A percentile compares a stretch with the other conserved stretches of the same genome.
Conservation (phyloP, 345 rosid species). For the Laguncularia racemosa region DNA sequence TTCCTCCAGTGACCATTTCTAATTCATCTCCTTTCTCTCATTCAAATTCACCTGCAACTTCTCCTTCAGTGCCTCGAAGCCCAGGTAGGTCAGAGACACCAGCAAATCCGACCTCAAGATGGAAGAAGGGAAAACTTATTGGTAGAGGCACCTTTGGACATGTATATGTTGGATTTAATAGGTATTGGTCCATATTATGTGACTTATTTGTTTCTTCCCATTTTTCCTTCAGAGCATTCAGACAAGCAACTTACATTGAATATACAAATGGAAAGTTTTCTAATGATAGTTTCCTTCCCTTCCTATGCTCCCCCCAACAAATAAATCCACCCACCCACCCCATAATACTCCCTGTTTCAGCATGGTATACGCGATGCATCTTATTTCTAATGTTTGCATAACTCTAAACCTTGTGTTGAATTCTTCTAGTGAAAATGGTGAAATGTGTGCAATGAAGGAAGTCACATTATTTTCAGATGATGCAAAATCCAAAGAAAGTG, state of each 20-base stretch:
- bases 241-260: too few relatives aligned
- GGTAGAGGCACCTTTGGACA: slow-evolving; percentile 88
- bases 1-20: slow-evolving; percentile 68
- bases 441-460: slow-evolving; percentile 70
- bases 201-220: too few relatives aligned
- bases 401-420: background rate
- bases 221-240: too few relatives aligned
- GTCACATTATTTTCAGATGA: slow-evolving; percentile 50
- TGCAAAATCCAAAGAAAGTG: slow-evolving; percentile 60
- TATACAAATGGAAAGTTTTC: too few relatives aligned
- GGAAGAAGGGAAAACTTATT: slow-evolving; percentile 68
- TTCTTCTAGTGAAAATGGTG: slow-evolving; percentile 43
- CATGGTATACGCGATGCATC: background rate
- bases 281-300: too few relatives aligned
- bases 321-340: too few relatives aligned
- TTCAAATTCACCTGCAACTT: slow-evolving; percentile 78
- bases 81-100: slow-evolving; percentile 85
- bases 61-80: slow-evolving; percentile 96
- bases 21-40: slow-evolving; percentile 79
- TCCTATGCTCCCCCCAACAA: too few relatives aligned
- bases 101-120: slow-evolving; percentile 49
- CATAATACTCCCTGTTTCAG: background rate
- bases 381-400: background rate
- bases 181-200: slow-evolving; percentile 21
- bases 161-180: slow-evolving; percentile 69